Conservation (phyloP, 2,329 filamentous ascomycete genomes). For the Apiospora saccharicola region DNA sequence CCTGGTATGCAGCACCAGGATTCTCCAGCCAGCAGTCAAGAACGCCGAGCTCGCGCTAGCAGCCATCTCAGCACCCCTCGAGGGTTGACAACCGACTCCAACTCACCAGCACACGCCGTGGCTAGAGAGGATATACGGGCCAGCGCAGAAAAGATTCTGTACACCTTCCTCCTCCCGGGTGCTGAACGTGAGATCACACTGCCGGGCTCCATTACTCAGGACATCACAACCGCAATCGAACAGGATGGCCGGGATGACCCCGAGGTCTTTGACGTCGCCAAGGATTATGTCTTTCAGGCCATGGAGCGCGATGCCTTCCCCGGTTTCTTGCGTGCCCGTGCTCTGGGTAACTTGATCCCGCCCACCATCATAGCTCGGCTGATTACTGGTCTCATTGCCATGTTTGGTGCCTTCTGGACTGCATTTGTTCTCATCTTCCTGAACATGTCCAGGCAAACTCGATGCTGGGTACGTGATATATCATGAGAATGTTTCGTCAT, state of each 20-base stretch:
- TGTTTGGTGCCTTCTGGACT: slow-evolving; percentile 95
- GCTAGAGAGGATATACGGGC: slow-evolving; percentile 89
- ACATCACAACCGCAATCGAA: slow-evolving; percentile 89
- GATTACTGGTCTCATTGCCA: slow-evolving; percentile 81
- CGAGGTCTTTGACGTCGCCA: slow-evolving; percentile 95
- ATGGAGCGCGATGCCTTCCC: slow-evolving; percentile 99
- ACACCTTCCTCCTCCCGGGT: slow-evolving; percentile 93
- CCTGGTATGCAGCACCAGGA: slow-evolving; percentile 47
- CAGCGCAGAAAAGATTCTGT: slow-evolving; percentile 98
- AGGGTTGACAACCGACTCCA: slow-evolving; percentile 72
- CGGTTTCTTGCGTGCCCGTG: slow-evolving; percentile 93
- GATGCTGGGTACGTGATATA: slow-evolving; percentile 78
- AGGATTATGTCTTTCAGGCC: slow-evolving; percentile 99
- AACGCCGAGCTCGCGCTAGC: slow-evolving; percentile 55
- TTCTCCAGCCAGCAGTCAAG: slow-evolving; percentile 60
- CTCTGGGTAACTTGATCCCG: slow-evolving; percentile 93
- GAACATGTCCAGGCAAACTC: slow-evolving; percentile 73
- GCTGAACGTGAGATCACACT: slow-evolving; percentile 96
- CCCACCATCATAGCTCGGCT: slow-evolving; percentile 86
- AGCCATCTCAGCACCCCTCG: slow-evolving; percentile 64
- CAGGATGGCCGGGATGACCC: slow-evolving; percentile 92
- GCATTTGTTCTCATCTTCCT: slow-evolving; percentile 94
- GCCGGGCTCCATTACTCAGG: slow-evolving; percentile 83
- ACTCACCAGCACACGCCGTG: slow-evolving; percentile 83
- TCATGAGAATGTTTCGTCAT: slow-evolving; percentile 3